Base-by-base conservation (phyloP, 441 rosid species). In the Manihot esculenta region DNA sequence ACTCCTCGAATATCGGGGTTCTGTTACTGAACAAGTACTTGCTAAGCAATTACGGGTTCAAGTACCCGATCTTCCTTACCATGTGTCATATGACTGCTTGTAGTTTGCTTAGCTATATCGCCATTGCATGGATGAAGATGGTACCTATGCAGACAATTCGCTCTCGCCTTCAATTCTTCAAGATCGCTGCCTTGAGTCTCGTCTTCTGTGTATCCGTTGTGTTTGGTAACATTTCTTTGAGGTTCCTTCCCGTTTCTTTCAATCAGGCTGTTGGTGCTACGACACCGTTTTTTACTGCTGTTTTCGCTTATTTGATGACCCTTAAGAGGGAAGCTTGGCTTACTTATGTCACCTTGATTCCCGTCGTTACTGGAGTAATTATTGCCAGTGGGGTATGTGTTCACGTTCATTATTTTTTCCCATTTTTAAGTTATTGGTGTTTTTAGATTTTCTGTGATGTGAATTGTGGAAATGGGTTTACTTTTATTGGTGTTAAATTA, bases 81-180 rank as follows among this genome's bases (percentile, higher is more conserved):
- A 91, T 93, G 96, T 93, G 98, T 65, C 98, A 93, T 84, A 93
- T 91, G 98, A 87, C 94, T 9, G 93, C 97, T 41, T 93, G 98
- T 72, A 87, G 93, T 30, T 71, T 93, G 76, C 81, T 91, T 35
- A 89, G 96, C 84, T 93, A 91, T 80, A 70, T 93, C 48, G 91
- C 96, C 74, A 84, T 91, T 73, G 97, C 88, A 17, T 91, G 97
- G 96, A 62, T 91, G 80, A 89, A 88, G 86, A 84, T 91, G 91
- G 97, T 91, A 13, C 98, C 97, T 18, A 86, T 93, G 89, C 98
- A 93, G 74, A 87, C 94, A 13, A 84, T 93, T 72, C 88, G 97
- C 65, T 93, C 98, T 18, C 81, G 88, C 14, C 72, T 78, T 49
- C 98, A 93, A 71, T 89, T 93, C 71, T 58, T 93, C 56, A 93